Evolutionary conservation across 768 basidiomycete genomes (phyloP).

Genomic region (Paxillus ammoniavirescens): DNA sequence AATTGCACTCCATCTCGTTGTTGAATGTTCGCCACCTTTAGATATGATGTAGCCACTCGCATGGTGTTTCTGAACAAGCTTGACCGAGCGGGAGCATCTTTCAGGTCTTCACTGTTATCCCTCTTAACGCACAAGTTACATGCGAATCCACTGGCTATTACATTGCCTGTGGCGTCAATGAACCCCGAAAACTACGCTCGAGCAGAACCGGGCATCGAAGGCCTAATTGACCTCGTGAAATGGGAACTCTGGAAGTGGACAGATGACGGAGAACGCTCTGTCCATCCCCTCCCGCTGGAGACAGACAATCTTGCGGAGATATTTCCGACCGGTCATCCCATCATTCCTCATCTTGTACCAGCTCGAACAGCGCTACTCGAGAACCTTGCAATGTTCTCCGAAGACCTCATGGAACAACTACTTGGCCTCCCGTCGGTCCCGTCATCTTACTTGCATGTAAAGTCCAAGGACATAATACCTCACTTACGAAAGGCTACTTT

Average conservation of each 20-base stretch:
- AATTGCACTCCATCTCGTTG: background rate
- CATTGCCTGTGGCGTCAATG: conserved; percentile 80
- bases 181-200: conserved; percentile 58
- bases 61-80: conserved; percentile 87
- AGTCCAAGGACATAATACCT: conserved; percentile 50
- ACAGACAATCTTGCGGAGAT: conserved; percentile 40
- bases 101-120: conserved; percentile 68
- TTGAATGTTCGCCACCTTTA: conserved; percentile 27
- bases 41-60: conserved; percentile 77
- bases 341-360: conserved; percentile 59
- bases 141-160: conserved; percentile 64
- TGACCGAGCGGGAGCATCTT: conserved; percentile 83
- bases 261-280: conserved; percentile 42
- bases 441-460: conserved; percentile 64
- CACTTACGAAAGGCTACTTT: conserved; percentile 70
- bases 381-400: conserved; percentile 76
- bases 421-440: conserved; percentile 55
- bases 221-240: conserved; percentile 77
- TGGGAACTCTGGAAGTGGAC: conserved; percentile 85
- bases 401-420: conserved; percentile 73
- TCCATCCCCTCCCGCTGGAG: conserved; percentile 50
- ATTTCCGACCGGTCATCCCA: conserved; percentile 61
- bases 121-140: conserved; percentile 75
- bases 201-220: conserved; percentile 83
- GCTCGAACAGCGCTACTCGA: conserved; percentile 76